Evolutionary conservation across 208 protist genomes (phyloP), one percentile per base, ranked within the genome.

Genomic region (Herpetomonas muscarum): DNA sequence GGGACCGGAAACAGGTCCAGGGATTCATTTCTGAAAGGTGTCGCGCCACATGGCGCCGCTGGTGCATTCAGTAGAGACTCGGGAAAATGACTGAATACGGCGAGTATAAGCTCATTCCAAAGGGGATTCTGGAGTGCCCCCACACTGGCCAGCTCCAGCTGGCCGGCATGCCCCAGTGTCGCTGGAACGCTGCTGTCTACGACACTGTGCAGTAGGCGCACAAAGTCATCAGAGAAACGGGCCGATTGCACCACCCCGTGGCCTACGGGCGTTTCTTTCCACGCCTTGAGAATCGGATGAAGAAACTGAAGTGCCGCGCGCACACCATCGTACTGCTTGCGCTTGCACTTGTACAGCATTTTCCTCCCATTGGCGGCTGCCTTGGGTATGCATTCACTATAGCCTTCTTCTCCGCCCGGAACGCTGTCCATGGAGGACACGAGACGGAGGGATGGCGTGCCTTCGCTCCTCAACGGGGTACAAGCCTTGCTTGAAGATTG

Each of bases 281-380:
- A 54, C 22, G 15, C 29, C 30, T 10, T 15, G 6, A 64, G 46
- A 2, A 62, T 28, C 5, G 56, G 36, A 1, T 45, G 26, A 0
- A 74, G 25, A 31, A 74, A 69, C 41, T 74, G 53, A 1, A 69
- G 26, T 0, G 67, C 53, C 49, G 41, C 67, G 22, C 67, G 15
- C 2, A 61, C 58, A 25, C 42, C 49, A 42, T 61, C 19, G 56
- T 74, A 74, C 41, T 74, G 67, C 55, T 53, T 67, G 26, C 51
- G 37, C 32, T 63, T 74, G 61, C 67, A 74, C 28, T 51, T 32
- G 52, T 49, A 45, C 25, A 17, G 34, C 34, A 7, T 7, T 39
- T 15, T 39, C 10, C 7, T 15, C 7, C 7, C 34, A 15, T 39
- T 39, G n/a, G n/a, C n/a, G n/a, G n/a, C n/a, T n/a, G n/a, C n/a